phyloP scores from a whole-genome alignment of 306 rosid genomes.

The Dicorynia guianensis region DNA sequence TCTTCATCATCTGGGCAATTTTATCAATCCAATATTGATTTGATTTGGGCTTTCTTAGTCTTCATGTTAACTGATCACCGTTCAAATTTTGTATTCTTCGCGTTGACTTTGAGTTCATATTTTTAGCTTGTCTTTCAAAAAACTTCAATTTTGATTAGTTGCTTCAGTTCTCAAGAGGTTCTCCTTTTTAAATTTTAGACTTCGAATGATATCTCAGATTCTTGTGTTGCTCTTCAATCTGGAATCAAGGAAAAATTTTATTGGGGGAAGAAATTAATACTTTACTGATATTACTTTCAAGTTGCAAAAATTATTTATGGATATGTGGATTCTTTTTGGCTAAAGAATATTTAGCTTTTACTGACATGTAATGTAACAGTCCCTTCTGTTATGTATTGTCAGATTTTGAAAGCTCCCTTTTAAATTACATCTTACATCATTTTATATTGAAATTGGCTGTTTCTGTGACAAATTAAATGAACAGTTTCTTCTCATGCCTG shows the following conservation, averaged over 20 bases:
- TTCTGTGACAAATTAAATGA: constrained; percentile 12
- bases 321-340: neutral
- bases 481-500: constrained; percentile 19
- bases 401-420: constrained; percentile 8
- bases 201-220: constrained; percentile 28
- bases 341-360: neutral
- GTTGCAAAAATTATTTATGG: constrained; percentile 19
- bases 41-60: constrained; percentile 3
- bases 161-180: constrained; percentile 22
- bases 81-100: constrained; percentile 18
- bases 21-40: neutral
- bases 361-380: neutral
- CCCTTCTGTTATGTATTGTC: constrained; percentile 9
- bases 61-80: constrained; percentile 21
- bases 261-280: constrained; percentile 13
- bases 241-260: constrained; percentile 2
- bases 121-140: neutral
- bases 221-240: constrained; percentile 11
- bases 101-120: constrained; percentile 28
- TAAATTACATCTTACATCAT: neutral
- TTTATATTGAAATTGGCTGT: neutral
- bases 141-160: constrained; percentile 3
- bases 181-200: constrained; percentile 14
- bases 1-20: constrained; percentile 29
- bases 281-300: neutral